Evolutionary conservation across 2,329 filamentous ascomycete genomes (phyloP).

Genomic region (Aspergillus sp.): DNA sequence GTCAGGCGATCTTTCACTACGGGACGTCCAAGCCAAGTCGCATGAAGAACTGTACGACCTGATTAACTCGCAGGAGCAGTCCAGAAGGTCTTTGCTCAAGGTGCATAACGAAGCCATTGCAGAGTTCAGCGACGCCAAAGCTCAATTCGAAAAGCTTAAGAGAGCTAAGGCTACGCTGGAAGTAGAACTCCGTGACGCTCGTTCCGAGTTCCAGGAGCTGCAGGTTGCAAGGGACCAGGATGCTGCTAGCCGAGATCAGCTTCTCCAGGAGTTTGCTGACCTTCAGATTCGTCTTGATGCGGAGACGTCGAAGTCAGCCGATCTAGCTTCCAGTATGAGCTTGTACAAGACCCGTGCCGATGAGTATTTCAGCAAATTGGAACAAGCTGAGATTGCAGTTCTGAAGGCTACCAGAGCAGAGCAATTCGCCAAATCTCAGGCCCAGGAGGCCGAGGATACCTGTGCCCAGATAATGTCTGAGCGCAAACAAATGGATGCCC

Average conservation of each 20-base stretch:
- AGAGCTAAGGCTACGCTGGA: slow-evolving; percentile 77
- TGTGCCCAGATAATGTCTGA: slow-evolving; percentile 90
- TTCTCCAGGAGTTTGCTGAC: slow-evolving; percentile 89
- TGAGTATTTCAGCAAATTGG: slow-evolving; percentile 95
- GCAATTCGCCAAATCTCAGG: slow-evolving; percentile 88
- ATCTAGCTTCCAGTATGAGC: slow-evolving; percentile 79
- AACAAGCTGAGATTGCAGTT: slow-evolving; percentile 94
- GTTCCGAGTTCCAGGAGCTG: slow-evolving; percentile 81
- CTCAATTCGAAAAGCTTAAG: slow-evolving; percentile 82
- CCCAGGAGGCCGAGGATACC: slow-evolving; percentile 86
- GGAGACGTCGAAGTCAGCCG: slow-evolving; percentile 79
- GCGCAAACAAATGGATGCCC: slow-evolving; percentile 82
- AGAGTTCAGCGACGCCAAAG: slow-evolving; percentile 83
- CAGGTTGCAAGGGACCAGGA: slow-evolving; percentile 80
- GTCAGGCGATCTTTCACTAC: slow-evolving; percentile 81
- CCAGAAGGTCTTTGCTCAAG: slow-evolving; percentile 75
- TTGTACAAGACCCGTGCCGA: slow-evolving; percentile 91
- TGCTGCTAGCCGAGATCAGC: slow-evolving; percentile 78
- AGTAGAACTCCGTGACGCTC: slow-evolving; percentile 81
- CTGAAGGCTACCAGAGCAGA: slow-evolving; percentile 89
- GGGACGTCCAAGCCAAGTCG: slow-evolving; percentile 88
- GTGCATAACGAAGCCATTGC: slow-evolving; percentile 82
- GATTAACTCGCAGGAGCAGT: slow-evolving; percentile 90
- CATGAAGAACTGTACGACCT: slow-evolving; percentile 93
- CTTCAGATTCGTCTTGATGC: slow-evolving; percentile 90